Evolutionary conservation across 768 basidiomycete species (phyloP), one percentile per base, ranked within the genome.

Genomic region (Boletus barrowsii): DNA sequence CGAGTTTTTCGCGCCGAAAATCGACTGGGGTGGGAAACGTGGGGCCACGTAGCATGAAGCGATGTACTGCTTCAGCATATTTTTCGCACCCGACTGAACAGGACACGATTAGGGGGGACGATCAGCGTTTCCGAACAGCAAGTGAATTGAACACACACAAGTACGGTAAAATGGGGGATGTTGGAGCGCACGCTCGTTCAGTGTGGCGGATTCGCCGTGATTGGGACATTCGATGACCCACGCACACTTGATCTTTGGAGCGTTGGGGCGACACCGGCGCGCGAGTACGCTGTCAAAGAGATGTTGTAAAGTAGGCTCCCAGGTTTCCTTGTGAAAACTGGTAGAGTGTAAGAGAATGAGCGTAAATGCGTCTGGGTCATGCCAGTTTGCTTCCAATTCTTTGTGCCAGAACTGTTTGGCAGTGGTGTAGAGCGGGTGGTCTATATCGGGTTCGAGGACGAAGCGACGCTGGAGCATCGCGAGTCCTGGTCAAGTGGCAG

Each of bases 181-280:
- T 40, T 72, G 73, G 49, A 86, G 70, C 1, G 73, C 64, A n/a
- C 62, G 58, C 43, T 76, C 75, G 64, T 88, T 88, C 58, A 84
- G 61, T 48, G 65, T 52, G 0, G 78, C 83, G 7, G 86, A 79
- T 60, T 80, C 80, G 13, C 86, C 86, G 63, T 88, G 86, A 61
- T 88, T 88, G 3, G 86, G 86, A 63, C 85, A 86, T 54, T 88
- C 86, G 57, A 88, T 74, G 36, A 77, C 75, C 84, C 85, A 88
- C 18, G 83, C 86, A 40, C 55, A 70, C 54, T 67, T 69, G 53
- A 69, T 51, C 26, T 61, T 68, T 8, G 52, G 44, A 13, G n/a
- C 5, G n/a, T 15, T n/a, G 2, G 24, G 8, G 32, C 13, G 5
- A 22, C 10, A 13, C 17, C 10, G 41, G 26, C 37, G n/a, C n/a